Conservation (phyloP, 2,329 filamentous ascomycete genomes). For the Verticillium tricorpus region DNA sequence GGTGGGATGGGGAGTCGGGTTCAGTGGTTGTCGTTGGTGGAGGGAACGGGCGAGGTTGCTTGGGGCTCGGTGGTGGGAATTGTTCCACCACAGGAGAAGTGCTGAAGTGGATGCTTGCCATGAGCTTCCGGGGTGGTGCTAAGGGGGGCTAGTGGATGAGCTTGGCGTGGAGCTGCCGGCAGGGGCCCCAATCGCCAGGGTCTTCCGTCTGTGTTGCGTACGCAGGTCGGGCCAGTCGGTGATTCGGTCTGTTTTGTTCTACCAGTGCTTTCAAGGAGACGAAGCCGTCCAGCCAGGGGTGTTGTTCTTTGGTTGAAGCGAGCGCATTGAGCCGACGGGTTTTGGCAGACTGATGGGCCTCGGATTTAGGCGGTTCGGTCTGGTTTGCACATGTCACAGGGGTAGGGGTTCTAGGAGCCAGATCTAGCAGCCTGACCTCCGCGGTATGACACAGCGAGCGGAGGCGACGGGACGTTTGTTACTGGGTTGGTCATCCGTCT, state of each 20-base stretch:
- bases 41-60: slow-evolving; percentile 12
- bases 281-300: background rate
- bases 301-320: background rate
- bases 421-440: background rate
- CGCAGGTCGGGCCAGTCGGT: background rate
- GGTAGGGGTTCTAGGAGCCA: background rate
- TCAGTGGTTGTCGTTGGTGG: slow-evolving; percentile 13
- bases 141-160: slow-evolving; percentile 2
- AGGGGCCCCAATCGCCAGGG: background rate
- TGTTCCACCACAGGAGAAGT: slow-evolving; percentile 15
- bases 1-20: slow-evolving; percentile 6
- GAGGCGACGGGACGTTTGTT: background rate
- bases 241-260: background rate
- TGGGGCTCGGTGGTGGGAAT: slow-evolving; percentile 9
- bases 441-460: background rate
- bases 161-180: slow-evolving; percentile 11
- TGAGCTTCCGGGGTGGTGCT: slow-evolving; percentile 4
- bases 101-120: slow-evolving; percentile 11
- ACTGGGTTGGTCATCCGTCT: background rate
- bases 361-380: background rate
- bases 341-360: background rate
- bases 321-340: background rate
- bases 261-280: background rate
- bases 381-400: background rate
- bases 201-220: background rate